Evolutionary conservation across 805 yeast genomes (phyloP), one percentile per base, ranked within the genome.

Genomic region (Cyberlindnera suaveolens): DNA sequence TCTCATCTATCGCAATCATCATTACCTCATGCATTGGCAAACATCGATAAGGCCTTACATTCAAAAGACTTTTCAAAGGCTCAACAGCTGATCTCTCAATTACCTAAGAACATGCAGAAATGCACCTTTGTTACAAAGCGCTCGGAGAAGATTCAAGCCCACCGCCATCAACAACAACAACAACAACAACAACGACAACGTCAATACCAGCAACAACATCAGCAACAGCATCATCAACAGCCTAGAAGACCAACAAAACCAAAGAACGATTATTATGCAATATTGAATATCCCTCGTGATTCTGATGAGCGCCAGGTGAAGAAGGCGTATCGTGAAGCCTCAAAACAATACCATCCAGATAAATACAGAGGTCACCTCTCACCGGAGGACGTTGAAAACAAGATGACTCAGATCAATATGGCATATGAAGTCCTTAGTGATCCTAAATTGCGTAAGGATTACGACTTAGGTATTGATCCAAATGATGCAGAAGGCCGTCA

Each of bases 371-470:
- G 79, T 31, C 86, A 82, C 32, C 60, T 83, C 46, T 70, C 80
- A 8, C 72, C 77, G 26, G 86, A 80, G 29, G 75, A 83, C 45
- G 82, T 84, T 31, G 96, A 88, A 62, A 69, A 69, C 39, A 86
- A 85, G 55, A 93, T 91, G 90, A 88, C 95, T 38, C 90, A 83
- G 43, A 85, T 91, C 49, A 93, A 91, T 63, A 87, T 85, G 58
- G 98, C 98, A 0, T 89, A 93, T 62, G 97, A 89, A 59, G 81
- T 83, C 2, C 69, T 91, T 31, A 76, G 89, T 9, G 79, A 85
- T 51, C 76, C 77, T 2, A 84, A 79, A 36, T 66, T 75, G 46
- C 74, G 80, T 46, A 74, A 68, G 36, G 74, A 79, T 38, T 91
- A 85, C 56, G 48, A 53, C n/a, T 50, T 67, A 20, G 82, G 81